Percentiles rank a stretch among this genome's conserved stretches.
phyloP scores from a whole-genome alignment of 2,329 filamentous ascomycete genomes.

The Fusarium albidum region DNA sequence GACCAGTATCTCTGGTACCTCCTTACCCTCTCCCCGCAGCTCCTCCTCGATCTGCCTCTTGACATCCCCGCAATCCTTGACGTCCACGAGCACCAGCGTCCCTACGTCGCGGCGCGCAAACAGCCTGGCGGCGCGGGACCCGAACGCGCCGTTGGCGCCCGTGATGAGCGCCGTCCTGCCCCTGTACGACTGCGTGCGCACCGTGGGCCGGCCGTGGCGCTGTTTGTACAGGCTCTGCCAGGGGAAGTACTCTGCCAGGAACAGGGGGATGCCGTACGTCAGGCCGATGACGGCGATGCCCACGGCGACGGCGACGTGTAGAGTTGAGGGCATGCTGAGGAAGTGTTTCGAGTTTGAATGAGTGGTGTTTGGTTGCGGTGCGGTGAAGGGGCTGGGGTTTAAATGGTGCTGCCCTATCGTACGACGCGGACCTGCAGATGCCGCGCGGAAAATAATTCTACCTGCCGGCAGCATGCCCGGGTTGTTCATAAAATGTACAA shows the following conservation, averaged over 20 bases:
- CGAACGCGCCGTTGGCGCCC: conserved; percentile 48
- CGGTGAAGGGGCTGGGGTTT: conserved; percentile 7
- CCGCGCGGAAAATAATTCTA: too few relatives aligned
- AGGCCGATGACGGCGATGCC: conserved; percentile 31
- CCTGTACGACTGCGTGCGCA: conserved; percentile 46
- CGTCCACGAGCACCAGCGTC: conserved; percentile 48
- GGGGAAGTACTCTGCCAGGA: conserved; percentile 48
- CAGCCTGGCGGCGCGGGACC: conserved; percentile 46
- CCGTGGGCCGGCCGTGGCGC: conserved; percentile 44
- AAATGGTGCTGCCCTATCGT: too few relatives aligned
- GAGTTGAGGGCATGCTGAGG: conserved; percentile 24
- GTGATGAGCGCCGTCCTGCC: conserved; percentile 48
- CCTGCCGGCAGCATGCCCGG: too few relatives aligned
- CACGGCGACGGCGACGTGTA: conserved; percentile 16
- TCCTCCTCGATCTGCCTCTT: conserved; percentile 46
- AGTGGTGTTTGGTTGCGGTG: conserved; percentile 7
- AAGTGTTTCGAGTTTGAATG: not conserved
- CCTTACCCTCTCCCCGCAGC: conserved; percentile 34
- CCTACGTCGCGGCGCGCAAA: conserved; percentile 45
- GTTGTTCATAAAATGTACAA: too few relatives aligned
- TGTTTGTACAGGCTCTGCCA: conserved; percentile 44
- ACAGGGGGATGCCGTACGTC: conserved; percentile 42
- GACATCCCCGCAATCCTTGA: conserved; percentile 44
- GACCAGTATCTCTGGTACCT: conserved; percentile 44
- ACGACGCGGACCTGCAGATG: too few relatives aligned